phyloP scores from a whole-genome alignment of 2,329 filamentous ascomycete genomes.

The Cryphonectria carpinicola region DNA sequence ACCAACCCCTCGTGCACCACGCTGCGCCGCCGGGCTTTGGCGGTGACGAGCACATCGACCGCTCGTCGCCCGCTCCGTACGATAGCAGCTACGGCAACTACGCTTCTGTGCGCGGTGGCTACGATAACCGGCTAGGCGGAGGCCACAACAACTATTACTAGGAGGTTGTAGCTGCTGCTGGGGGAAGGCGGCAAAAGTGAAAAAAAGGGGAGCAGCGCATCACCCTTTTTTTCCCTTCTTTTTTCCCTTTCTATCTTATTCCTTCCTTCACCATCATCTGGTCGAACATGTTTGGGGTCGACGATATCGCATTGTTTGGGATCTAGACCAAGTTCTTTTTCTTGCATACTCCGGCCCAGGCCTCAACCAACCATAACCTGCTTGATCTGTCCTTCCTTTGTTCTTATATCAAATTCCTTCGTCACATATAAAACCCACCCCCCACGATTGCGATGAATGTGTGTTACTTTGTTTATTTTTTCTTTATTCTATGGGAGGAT shows the following conservation, averaged over 20 bases:
- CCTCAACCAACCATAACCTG: not conserved
- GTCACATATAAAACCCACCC: conserved; percentile 6
- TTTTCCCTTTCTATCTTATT: not conserved
- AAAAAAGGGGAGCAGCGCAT: not conserved
- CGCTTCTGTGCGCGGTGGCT: conserved; percentile 16
- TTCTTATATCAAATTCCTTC: conserved; percentile 24
- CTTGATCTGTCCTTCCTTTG: conserved; percentile 26
- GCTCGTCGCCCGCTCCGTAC: conserved; percentile 24
- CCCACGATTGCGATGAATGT: conserved; percentile 30
- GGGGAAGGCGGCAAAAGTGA: not conserved
- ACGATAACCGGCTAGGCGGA: conserved; percentile 18
- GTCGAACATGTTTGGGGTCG: not conserved
- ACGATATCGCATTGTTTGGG: not conserved
- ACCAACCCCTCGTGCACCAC: conserved; percentile 39
- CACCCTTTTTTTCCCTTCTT: not conserved
- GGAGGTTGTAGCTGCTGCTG: not conserved
- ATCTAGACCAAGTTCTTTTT: not conserved
- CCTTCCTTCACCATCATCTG: not conserved
- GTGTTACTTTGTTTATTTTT: conserved; percentile 17
- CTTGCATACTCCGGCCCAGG: not conserved
- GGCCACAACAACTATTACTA: conserved; percentile 18
- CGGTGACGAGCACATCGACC: conserved; percentile 20
- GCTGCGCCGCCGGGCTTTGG: conserved; percentile 44
- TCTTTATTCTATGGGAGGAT: not conserved
- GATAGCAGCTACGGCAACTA: conserved; percentile 15